Base-by-base conservation (phyloP, 2,329 filamentous ascomycete genomes). In the Neofusicoccum cordaticola region DNA sequence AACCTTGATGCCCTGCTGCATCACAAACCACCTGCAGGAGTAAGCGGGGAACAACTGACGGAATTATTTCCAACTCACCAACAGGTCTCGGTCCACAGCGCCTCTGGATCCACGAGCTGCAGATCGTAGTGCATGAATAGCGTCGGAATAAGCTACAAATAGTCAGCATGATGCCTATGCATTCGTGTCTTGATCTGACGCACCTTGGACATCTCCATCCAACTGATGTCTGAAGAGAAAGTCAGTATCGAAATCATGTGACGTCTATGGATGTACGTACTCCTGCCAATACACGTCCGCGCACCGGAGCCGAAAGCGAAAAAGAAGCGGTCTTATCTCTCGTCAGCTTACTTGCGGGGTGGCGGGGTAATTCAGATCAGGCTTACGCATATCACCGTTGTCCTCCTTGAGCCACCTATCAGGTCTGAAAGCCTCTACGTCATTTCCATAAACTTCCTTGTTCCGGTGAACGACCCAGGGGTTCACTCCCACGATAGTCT, bases 381-480 rank as follows among this genome's bases (percentile, higher is more conserved):
- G 15, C 61, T 41, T 53, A 63, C 53, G 62, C 71, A 81, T 75
- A 22, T 68, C 64, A 52, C 73, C 73, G 51, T 69, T 64, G 9
- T 66, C 65, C n/a, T 70, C 73, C 2, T 77, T 73, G 1, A 83
- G 67, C 82, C 82, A 84, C 19, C 82, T 70, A 62, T 82, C 80
- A 0, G 81, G 81, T n/a, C 70, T 68, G 67, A 79, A 84, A 0
- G 72, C 68, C 12, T 79, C 75, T 0, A 78, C 73, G 56, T 81
- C 75, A 1, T 71, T 35, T 0, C 75, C 74, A 58, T 80, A 84
- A 7, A 83, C 72, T 0, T 69, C 66, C 9, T 71, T 69, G 56
- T 82, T 74, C 17, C 74, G 72, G 27, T 83, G 79, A 0, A 82
- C 66, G 0, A 81, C 78, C 74, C 79, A 81, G 0, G 79, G 70